Conservation (phyloP, 768 basidiomycete species). For the Pulveroboletus sp. region DNA sequence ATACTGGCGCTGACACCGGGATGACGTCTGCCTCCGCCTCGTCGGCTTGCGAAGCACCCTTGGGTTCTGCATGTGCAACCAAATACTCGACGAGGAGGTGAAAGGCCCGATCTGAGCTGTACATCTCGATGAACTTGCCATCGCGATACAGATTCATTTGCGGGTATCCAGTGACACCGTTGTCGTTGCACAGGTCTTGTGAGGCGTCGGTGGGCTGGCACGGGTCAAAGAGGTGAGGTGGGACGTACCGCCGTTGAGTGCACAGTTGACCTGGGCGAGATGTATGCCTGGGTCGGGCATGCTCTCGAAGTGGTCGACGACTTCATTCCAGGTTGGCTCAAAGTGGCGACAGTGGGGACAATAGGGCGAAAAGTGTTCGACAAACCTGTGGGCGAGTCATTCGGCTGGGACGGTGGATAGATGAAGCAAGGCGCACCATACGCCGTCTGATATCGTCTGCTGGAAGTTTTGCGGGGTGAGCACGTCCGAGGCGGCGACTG, state of each 20-base stretch:
- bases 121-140: constrained; percentile 57
- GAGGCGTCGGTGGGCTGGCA: not conserved
- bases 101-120: constrained; percentile 48
- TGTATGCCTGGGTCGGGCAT: constrained; percentile 41
- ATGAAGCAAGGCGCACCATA: constrained; percentile 42
- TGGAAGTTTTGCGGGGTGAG: constrained; percentile 62
- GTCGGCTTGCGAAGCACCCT: not conserved
- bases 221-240: too few relatives aligned
- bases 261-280: constrained; percentile 80
- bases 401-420: not conserved
- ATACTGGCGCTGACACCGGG: not conserved
- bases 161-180: constrained; percentile 69
- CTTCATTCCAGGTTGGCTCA: constrained; percentile 74
- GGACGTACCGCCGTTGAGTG: constrained; percentile 68
- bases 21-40: not conserved
- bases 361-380: constrained; percentile 86
- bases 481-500: constrained; percentile 28
- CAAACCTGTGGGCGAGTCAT: constrained; percentile 42
- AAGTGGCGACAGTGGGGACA: constrained; percentile 78
- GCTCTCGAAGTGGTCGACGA: constrained; percentile 49
- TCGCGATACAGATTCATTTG: constrained; percentile 68
- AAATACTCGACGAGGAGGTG: constrained; percentile 56
- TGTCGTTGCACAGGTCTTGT: constrained; percentile 79
- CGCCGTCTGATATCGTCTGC: constrained; percentile 46
- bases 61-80: constrained; percentile 36